Conservation (phyloP, 176 grass and related monocot genomes). For the Bonia amplexicaulis region DNA sequence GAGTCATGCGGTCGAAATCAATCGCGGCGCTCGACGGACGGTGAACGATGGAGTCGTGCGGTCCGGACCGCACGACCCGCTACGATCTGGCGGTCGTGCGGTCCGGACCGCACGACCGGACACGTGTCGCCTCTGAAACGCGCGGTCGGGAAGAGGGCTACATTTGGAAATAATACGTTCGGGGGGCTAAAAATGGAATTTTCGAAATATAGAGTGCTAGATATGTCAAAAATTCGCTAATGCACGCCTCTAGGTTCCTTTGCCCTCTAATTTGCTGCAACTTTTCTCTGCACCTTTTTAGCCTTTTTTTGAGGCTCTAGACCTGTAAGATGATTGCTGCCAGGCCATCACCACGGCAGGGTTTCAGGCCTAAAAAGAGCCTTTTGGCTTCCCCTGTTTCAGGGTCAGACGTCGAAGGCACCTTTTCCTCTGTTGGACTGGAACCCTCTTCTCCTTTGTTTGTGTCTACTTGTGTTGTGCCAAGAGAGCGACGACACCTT, state of each 20-base stretch:
- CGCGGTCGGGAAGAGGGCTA: no score
- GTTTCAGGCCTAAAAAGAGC: constrained; percentile 9
- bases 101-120: no score
- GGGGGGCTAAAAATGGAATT: no score
- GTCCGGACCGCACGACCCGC: no score
- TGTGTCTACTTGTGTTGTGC: neutral
- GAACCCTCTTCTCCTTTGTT: neutral
- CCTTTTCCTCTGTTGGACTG: neutral
- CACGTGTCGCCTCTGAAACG: no score
- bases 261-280: neutral
- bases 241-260: neutral
- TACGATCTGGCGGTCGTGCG: no score
- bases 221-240: no score
- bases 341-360: neutral
- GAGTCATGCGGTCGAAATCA: no score
- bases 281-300: constrained; percentile 2
- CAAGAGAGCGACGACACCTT: neutral
- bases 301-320: constrained; percentile 15
- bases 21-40: no score
- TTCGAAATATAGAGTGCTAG: no score
- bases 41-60: no score
- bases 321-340: neutral
- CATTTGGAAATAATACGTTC: no score
- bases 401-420: neutral
- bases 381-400: constrained; percentile 21